A percentile compares a stretch with the other conserved stretches of the same genome.
Conservation (phyloP, 164 flowering plant genomes). For the Cinnamomum micranthum region DNA sequence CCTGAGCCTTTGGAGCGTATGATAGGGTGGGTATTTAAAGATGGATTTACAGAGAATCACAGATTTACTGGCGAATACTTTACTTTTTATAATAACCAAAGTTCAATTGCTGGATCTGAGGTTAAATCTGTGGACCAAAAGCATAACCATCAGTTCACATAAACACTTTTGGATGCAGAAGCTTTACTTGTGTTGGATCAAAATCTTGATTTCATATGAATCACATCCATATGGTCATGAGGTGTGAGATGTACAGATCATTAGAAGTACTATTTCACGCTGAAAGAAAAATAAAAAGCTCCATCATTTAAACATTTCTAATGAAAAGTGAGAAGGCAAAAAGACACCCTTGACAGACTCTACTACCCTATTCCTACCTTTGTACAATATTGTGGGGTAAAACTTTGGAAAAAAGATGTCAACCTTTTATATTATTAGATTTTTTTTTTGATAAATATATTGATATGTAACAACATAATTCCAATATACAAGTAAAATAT, state of each 20-base stretch:
- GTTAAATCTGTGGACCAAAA: background rate
- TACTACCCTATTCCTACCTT: no score
- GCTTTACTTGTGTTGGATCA: background rate
- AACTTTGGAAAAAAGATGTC: no score
- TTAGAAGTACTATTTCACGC: background rate
- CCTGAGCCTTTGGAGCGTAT: background rate
- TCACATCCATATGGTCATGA: no score
- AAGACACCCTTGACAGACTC: no score
- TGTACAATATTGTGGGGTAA: no score
- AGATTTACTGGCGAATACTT: no score
- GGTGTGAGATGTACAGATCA: background rate
- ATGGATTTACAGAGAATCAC: background rate
- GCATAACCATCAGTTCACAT: background rate
- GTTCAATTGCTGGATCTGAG: background rate
- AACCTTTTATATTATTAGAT: no score
- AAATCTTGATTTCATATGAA: background rate
- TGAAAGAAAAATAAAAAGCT: no score
- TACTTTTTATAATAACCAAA: no score
- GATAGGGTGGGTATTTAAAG: background rate
- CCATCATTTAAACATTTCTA: background rate
- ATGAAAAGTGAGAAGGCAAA: background rate
- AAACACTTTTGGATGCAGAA: background rate
- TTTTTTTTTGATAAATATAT: no score
- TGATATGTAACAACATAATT: no score
- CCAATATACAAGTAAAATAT: no score